These are phyloP conservation scores for Mediolabrus comicus DNA, from an alignment of 108 stramenopile species.

Conservation along the genomic window DNA sequence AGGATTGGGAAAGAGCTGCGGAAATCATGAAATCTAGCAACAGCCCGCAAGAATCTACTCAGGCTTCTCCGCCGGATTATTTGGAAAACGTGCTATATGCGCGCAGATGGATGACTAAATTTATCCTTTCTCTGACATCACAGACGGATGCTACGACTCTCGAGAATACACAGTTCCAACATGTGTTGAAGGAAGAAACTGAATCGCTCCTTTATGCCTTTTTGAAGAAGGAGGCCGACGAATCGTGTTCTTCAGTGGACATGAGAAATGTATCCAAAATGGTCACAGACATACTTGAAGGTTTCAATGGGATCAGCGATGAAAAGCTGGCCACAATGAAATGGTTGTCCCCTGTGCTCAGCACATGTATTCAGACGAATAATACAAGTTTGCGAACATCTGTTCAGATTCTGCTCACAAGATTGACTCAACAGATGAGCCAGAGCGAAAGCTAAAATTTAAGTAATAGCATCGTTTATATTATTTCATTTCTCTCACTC, in stretches of 20 bases:
- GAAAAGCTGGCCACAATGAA: slow-evolving; percentile 43
- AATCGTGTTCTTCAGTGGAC: slow-evolving; percentile 37
- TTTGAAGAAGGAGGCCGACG: slow-evolving; percentile 60
- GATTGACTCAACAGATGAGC: slow-evolving; percentile 6
- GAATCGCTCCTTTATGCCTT: slow-evolving; percentile 60
- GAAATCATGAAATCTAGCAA: slow-evolving; percentile 36
- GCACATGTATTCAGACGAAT: slow-evolving; percentile 55
- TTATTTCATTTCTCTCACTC: slow-evolving; percentile 17
- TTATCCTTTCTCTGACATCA: slow-evolving; percentile 56
- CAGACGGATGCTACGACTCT: slow-evolving; percentile 30
- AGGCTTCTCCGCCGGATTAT: slow-evolving; percentile 51
- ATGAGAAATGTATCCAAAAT: slow-evolving; percentile 46
- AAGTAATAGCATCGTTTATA: neutral
- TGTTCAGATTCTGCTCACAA: slow-evolving; percentile 50
- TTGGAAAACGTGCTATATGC: slow-evolving; percentile 77
- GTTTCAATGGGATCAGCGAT: slow-evolving; percentile 41
- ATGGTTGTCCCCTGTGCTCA: slow-evolving; percentile 48
- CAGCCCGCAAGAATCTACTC: slow-evolving; percentile 39
- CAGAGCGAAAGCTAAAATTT: neutral
- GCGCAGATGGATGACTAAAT: slow-evolving; percentile 69
- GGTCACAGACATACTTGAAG: slow-evolving; percentile 45
- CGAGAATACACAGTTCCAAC: slow-evolving; percentile 45
- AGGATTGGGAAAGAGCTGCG: slow-evolving; percentile 76
- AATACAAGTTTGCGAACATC: slow-evolving; percentile 41
- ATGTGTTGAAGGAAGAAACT: slow-evolving; percentile 68